Evolutionary conservation across 192 early-diverging fungal genomes (phyloP), one percentile per base, ranked within the genome.

Genomic region (Coemansia sp.): DNA sequence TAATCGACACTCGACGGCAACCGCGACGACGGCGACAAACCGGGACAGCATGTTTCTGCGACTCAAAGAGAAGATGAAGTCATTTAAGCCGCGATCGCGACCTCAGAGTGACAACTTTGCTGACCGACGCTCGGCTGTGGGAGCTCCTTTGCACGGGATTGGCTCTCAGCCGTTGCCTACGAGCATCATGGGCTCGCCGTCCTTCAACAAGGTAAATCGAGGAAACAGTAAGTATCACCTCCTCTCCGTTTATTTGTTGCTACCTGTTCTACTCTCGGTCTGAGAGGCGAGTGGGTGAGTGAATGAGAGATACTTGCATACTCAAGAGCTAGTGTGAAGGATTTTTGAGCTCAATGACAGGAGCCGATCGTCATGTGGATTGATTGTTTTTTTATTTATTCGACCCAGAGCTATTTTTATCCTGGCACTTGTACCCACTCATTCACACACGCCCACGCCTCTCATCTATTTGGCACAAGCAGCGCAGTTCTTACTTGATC

Each of bases 31-130:
- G 1, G 57, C 59, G 50, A 64, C 28, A 28, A 81, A 63, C 73
- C 78, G 78, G 60, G 78, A 81, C 67, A 81, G 78, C 68, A 76
- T 81, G 78, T 81, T 81, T 62, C 68, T 75, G 46, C 78, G 78
- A 14, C 63, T 81, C 32, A 81, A 81, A 53, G 78, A 81, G 42
- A 81, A 81, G 74, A 81, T 81, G 71, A 75, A 70, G 67, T 64
- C 58, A 23, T 63, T 81, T 39, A 80, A 80, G 60, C 73, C 73
- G 16, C 66, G 74, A 72, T 81, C 78, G 52, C 35, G 78, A 2
- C 78, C 78, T 10, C 78, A 76, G 47, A 81, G 78, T 70, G 78
- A 81, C 67, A 69, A 76, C 58, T 59, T 81, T 37, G 43, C 74
- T 7, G 78, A 81, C 62, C 68, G 59, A 21, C 57, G 70, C 38